Evolutionary conservation across 192 early-diverging fungal genomes (phyloP), one percentile per base, ranked within the genome.

Genomic region (Paraglomus brasilianum): DNA sequence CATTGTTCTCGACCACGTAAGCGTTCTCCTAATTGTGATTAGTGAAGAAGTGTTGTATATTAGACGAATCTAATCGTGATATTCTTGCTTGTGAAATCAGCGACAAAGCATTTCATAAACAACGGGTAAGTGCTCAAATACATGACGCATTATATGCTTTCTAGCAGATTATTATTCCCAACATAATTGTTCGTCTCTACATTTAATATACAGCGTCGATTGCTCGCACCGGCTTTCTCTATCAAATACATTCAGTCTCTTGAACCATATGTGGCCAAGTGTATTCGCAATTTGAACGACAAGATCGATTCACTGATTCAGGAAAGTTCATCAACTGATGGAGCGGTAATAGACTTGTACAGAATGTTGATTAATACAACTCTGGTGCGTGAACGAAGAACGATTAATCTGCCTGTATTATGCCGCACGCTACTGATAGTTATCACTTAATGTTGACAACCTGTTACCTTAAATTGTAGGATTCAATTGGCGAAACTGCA

Each of bases 161-260:
- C 30, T 30, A n/a, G 30, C 30, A 30, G 30, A 1, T 3, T 30
- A 3, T 30, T 30, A n/a, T n/a, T n/a, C n/a, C n/a, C n/a, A n/a
- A n/a, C n/a, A n/a, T n/a, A 30, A 30, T 30, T 30, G 30, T 30
- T 30, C 30, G 30, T 30, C 30, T 30, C 30, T 30, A 30, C 30
- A 30, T 30, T n/a, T 3, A 30, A 30, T 30, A 57, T 38, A 24
- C 78, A 84, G 82, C 66, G 83, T 60, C 70, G 83, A 22, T 49
- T 80, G 6, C 65, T 85, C 19, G 75, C 85, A 6, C 85, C 85
- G 0, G 83, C 85, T 8, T 86, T 86, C 57, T 75, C 81, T 9
- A 62, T 83, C 13, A 78, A 79, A 48, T 82, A 85, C 60, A 70
- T 86, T 4, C 58, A 75, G 5, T 76, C 81, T 0, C 47, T 86